A percentile compares a stretch with the other conserved stretches of the same genome.
Evolutionary conservation across 1,139 yeast species (phyloP).

Genomic region (Pichia norvegensis): DNA sequence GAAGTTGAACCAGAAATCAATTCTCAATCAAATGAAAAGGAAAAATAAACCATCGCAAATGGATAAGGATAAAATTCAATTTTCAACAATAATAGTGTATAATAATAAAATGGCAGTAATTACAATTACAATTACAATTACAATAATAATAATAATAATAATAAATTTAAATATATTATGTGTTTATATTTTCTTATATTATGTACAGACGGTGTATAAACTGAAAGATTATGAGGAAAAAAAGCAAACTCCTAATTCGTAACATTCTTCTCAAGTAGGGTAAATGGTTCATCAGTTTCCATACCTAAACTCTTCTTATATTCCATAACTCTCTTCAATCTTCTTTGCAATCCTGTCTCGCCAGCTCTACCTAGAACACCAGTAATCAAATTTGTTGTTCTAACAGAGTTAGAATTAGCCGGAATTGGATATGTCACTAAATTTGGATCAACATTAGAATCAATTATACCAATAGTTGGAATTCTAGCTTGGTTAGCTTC

Average conservation of each 20-base stretch:
- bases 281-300: constrained; percentile 13
- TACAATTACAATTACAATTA: background rate
- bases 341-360: constrained; percentile 58
- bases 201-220: background rate
- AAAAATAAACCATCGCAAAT: too few species aligned
- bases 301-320: constrained; percentile 29
- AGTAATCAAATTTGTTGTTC: constrained; percentile 69
- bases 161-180: background rate
- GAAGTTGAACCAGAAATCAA: constrained; percentile 24
- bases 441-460: constrained; percentile 88
- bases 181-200: background rate
- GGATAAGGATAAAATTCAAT: too few species aligned
- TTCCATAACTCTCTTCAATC: constrained; percentile 37
- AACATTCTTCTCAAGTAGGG: constrained; percentile 4
- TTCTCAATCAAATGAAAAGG: too few species aligned
- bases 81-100: background rate
- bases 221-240: background rate
- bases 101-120: constrained; percentile 1
- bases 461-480: constrained; percentile 91
- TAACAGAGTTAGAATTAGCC: constrained; percentile 86
- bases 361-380: constrained; percentile 87
- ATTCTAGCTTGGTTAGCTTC: constrained; percentile 80
- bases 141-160: background rate
- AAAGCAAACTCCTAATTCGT: background rate
- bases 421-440: constrained; percentile 91